A percentile compares a stretch with the other conserved stretches of the same genome.
Evolutionary conservation across 441 rosid species (phyloP).

Genomic region (Gossypium trilobum): DNA sequence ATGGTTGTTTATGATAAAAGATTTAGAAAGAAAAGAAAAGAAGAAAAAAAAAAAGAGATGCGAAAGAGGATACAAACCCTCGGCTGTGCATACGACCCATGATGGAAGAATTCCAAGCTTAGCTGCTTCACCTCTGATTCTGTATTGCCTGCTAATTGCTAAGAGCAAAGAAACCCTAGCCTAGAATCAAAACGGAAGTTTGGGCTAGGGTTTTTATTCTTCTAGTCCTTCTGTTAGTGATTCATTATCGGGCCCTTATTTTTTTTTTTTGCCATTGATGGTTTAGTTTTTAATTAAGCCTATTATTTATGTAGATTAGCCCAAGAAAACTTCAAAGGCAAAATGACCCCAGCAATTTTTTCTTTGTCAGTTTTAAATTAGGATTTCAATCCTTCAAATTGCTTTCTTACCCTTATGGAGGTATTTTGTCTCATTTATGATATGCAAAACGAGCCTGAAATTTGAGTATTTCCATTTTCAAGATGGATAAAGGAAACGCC

Average conservation of each 20-base stretch:
- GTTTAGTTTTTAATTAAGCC: background rate
- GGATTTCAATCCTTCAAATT: background rate
- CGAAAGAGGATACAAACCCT: constrained; percentile 34
- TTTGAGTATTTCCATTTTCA: background rate
- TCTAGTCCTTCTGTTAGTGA: background rate
- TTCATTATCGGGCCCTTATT: background rate
- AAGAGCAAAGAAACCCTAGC: constrained; percentile 25
- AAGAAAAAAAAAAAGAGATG: background rate
- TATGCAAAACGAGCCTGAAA: background rate
- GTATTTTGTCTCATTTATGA: background rate
- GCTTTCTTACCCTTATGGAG: background rate
- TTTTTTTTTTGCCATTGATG: background rate
- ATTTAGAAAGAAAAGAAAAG: background rate
- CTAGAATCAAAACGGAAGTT: background rate
- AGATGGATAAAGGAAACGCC: background rate
- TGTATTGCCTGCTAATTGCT: background rate
- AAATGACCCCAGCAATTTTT: background rate
- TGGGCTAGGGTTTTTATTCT: background rate
- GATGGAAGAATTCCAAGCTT: constrained; percentile 17
- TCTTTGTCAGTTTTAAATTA: background rate
- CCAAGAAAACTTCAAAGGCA: background rate
- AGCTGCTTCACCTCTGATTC: background rate
- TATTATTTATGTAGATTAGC: background rate
- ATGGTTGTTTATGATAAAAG: background rate
- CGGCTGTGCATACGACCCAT: constrained; percentile 84